Percentiles rank a stretch among this genome's conserved stretches.
These are phyloP conservation scores for Brassica juncea DNA, from an alignment of 345 rosid genomes.

Conservation along the genomic window DNA sequence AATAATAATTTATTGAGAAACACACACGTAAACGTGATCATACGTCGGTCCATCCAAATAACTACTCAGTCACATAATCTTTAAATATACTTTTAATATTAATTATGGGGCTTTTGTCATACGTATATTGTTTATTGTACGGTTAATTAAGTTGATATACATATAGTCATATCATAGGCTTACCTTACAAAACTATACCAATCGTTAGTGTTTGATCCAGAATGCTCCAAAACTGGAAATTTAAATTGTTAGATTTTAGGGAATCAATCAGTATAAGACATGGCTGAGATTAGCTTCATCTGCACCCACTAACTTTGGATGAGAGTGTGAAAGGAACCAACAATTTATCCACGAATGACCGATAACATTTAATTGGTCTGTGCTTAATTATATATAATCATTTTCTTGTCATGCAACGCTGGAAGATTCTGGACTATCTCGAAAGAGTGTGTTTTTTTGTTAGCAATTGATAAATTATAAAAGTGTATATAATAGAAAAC, in stretches of 20 bases:
- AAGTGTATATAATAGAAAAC: not conserved
- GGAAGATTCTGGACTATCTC: conserved; percentile 10
- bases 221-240: not conserved
- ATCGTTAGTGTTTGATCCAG: not conserved
- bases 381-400: not conserved
- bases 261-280: not conserved
- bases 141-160: not conserved
- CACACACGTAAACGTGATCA: conserved; percentile 42
- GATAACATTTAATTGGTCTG: conserved; percentile 10
- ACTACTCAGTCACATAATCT: conserved; percentile 21
- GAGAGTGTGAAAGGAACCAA: conserved; percentile 31
- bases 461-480: not conserved
- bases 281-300: conserved; percentile 20
- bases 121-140: not conserved
- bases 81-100: not conserved
- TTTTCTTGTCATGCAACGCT: conserved; percentile 11
- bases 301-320: conserved; percentile 29
- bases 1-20: not conserved
- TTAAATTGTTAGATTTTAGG: not conserved
- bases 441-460: not conserved
- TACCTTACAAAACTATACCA: not conserved
- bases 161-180: not conserved
- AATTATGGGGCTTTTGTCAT: conserved; percentile 21
- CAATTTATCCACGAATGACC: not conserved
- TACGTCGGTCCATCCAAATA: conserved; percentile 37